phyloP scores from a whole-genome alignment of 2,329 filamentous ascomycete species.

The Metarhizium robertsii region DNA sequence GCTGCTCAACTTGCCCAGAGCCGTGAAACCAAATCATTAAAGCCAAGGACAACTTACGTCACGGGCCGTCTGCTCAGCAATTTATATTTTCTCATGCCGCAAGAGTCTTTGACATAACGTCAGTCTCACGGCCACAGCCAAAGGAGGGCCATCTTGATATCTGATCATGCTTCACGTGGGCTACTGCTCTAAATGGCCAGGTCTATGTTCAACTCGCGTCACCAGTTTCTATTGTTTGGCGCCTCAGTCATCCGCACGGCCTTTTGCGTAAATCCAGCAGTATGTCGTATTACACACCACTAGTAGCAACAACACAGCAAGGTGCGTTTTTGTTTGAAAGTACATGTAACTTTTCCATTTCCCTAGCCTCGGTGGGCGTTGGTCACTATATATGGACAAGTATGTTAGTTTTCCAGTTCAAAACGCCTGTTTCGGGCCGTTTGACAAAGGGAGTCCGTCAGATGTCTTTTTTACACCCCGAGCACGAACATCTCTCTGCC shows the following conservation, averaged over 20 bases:
- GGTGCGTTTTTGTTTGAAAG: neutral
- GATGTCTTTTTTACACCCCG: neutral
- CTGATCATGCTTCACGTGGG: too few relatives aligned
- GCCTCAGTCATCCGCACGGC: neutral
- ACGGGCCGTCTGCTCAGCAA: too few relatives aligned
- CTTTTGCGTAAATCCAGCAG: neutral
- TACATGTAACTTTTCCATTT: neutral
- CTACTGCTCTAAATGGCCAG: too few relatives aligned
- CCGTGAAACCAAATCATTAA: too few relatives aligned
- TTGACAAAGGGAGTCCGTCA: neutral
- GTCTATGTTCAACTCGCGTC: neutral
- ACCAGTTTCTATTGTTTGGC: neutral
- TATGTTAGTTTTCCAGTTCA: neutral
- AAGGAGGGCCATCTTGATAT: too few relatives aligned
- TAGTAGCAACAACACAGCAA: neutral
- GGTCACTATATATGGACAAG: neutral
- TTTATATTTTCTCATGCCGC: too few relatives aligned
- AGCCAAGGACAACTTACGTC: too few relatives aligned
- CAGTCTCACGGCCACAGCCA: too few relatives aligned
- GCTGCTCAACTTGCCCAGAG: too few relatives aligned
- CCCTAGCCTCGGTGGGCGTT: neutral
- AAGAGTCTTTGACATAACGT: too few relatives aligned
- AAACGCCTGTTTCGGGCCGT: neutral
- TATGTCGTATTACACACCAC: neutral
- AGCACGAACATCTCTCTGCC: neutral